A percentile compares a stretch with the other conserved stretches of the same genome.
Conservation (phyloP, 2,329 filamentous ascomycete genomes). For the Xylaria sp. region DNA sequence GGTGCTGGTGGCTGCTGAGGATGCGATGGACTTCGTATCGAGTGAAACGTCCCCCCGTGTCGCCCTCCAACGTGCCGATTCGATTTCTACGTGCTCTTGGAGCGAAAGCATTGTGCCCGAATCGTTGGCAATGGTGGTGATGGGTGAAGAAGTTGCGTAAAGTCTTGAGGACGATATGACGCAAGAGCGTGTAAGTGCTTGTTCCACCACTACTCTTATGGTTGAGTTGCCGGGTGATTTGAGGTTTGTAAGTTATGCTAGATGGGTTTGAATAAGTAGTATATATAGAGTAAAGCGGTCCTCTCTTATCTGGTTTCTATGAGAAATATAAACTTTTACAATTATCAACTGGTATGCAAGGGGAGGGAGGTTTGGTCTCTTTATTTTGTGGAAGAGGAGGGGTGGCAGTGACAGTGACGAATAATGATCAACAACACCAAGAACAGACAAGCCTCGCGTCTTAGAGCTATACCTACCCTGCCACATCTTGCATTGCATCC, state of each 20-base stretch:
- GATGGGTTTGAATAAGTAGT: background rate
- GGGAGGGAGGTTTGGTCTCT: constrained; percentile 19
- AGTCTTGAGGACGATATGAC: constrained; percentile 25
- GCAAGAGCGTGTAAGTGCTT: constrained; percentile 20
- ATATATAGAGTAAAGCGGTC: constrained; percentile 20
- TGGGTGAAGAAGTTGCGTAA: constrained; percentile 15
- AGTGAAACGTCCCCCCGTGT: constrained; percentile 23
- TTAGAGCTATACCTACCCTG: constrained; percentile 17
- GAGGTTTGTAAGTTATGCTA: background rate
- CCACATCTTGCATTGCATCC: constrained; percentile 26
- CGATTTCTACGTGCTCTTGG: constrained; percentile 43
- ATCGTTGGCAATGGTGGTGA: constrained; percentile 24
- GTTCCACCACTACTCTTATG: constrained; percentile 1
- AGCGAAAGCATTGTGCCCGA: constrained; percentile 43
- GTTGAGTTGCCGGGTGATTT: background rate
- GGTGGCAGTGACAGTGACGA: constrained; percentile 31
- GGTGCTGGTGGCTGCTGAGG: constrained; percentile 32
- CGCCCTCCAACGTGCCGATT: constrained; percentile 43
- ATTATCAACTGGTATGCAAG: background rate
- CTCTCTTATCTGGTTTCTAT: constrained; percentile 24
- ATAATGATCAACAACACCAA: constrained; percentile 33
- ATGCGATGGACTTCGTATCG: constrained; percentile 35
- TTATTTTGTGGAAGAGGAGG: constrained; percentile 29
- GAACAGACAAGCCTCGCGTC: constrained; percentile 28
- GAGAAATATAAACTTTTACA: constrained; percentile 15